These are phyloP conservation scores for Mortierella sp. DNA, from an alignment of 371 early-diverging fungal species.

Conservation along the genomic window DNA sequence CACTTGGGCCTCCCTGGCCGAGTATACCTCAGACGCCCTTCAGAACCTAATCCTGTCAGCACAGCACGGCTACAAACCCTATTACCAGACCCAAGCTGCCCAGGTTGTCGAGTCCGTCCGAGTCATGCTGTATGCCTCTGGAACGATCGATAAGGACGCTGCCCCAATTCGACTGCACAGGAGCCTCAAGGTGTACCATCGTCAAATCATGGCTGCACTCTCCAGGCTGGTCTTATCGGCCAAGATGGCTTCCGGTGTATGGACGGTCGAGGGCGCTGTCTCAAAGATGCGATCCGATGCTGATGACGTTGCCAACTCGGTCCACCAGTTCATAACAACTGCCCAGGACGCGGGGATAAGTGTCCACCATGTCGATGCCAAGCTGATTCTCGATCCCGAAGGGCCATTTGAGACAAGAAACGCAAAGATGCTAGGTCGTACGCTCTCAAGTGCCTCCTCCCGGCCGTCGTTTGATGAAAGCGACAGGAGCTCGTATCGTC, in stretches of 20 bases:
- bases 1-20: conserved; percentile 76
- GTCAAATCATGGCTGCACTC: conserved; percentile 82
- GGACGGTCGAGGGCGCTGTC: conserved; percentile 84
- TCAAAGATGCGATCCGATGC: conserved; percentile 68
- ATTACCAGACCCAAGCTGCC: conserved; percentile 65
- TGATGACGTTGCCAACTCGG: conserved; percentile 74
- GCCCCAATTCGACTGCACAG: conserved; percentile 70
- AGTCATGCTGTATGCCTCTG: conserved; percentile 84
- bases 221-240: conserved; percentile 87
- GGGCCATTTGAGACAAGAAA: conserved; percentile 4
- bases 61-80: conserved; percentile 69
- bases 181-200: conserved; percentile 80
- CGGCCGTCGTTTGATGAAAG: conserved; percentile 6
- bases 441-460: conserved; percentile 3
- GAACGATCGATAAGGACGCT: conserved; percentile 78
- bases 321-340: conserved; percentile 77
- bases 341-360: conserved; percentile 77
- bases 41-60: conserved; percentile 74
- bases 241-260: conserved; percentile 83
- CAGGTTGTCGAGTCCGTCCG: conserved; percentile 82
- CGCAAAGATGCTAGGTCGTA: conserved; percentile 18
- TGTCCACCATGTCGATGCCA: conserved; percentile 64
- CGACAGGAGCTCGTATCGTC: conserved; percentile 8
- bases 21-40: conserved; percentile 73
- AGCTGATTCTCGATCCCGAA: conserved; percentile 36